Base-by-base conservation (phyloP, 1,139 yeast species). In the Blastobotrys aristatus region DNA sequence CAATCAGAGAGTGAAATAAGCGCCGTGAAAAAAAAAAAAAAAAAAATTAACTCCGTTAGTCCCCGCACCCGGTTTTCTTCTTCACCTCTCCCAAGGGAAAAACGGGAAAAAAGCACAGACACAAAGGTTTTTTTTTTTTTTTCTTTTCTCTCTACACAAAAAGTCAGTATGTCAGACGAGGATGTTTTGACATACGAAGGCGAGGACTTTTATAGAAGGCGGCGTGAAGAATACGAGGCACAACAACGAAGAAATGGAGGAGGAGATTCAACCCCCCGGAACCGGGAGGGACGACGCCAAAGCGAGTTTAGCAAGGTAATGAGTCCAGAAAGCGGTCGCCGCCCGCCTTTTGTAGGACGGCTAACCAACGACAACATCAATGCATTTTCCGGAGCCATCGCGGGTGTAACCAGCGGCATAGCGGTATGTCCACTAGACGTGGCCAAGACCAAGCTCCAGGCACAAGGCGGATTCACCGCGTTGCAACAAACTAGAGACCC, bases 401-500 rank as follows among this genome's bases (percentile, higher is more conserved):
- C 97, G 0, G 98, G 98, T 2, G 81, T 95, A 47, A 70, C 86
- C 44, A 86, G 97, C 2, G 97, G 97, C 2, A 74, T 95, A 0
- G 75, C 81, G 6, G 98, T 94, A 8, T 92, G 96, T 65, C 98
- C 98, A 1, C 71, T 92, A 31, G 97, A 92, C 61, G 95, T 92
- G 47, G 89, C 95, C 37, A 87, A 95, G 69, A 92, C 98, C 5
- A 75, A 96, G 64, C 73, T 92, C 50, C 98, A 92, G 68, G 97
- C 97, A 0, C 97, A 90, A 66, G 96, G 97, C 1, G 82, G 87
- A 5, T 68, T 67, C 51, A 45, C 47, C 13, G 54, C 46, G 35
- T 33, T 47, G 34, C 52, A 16, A 30, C 46, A 26, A 37, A 18
- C 37, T 40, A 27, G 35, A 37, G 52, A 48, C 21, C 54, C 56